Percentiles rank a stretch among this genome's conserved stretches.
phyloP scores from a whole-genome alignment of 495 filamentous ascomycete genomes.

The Achaetomiella virescens region DNA sequence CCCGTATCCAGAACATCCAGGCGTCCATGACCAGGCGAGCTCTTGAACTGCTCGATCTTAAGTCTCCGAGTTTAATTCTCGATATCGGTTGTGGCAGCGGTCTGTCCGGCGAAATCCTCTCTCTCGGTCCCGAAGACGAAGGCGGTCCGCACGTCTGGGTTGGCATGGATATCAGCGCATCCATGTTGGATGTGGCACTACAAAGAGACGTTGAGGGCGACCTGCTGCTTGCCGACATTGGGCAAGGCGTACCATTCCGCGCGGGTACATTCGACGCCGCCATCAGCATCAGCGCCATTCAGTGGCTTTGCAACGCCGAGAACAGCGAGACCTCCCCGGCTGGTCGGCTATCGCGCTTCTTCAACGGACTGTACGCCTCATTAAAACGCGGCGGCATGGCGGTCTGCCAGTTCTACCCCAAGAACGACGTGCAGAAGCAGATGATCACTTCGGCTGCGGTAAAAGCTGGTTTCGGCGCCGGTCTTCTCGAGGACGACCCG shows the following conservation, averaged over 20 bases:
- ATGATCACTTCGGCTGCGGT: constrained; percentile 90
- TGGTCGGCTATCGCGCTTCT: constrained; percentile 75
- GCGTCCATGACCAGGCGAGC: constrained; percentile 89
- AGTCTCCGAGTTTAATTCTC: constrained; percentile 78
- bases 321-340: constrained; percentile 71
- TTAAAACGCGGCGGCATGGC: constrained; percentile 80
- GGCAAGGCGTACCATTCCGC: constrained; percentile 91
- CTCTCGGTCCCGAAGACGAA: constrained; percentile 53
- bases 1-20: constrained; percentile 91
- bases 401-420: constrained; percentile 96
- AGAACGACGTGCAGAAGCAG: constrained; percentile 80
- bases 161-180: constrained; percentile 89
- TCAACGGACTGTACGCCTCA: constrained; percentile 82
- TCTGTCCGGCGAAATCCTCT: constrained; percentile 88
- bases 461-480: constrained; percentile 90
- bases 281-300: constrained; percentile 87
- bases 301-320: constrained; percentile 97
- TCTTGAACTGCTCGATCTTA: constrained; percentile 78
- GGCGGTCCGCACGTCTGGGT: constrained; percentile 89
- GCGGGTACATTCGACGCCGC: constrained; percentile 91
- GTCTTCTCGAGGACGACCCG: constrained; percentile 88
- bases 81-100: constrained; percentile 95
- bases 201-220: constrained; percentile 91
- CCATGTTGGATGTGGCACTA: constrained; percentile 87
- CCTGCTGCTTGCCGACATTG: constrained; percentile 84